phyloP scores from a whole-genome alignment of 805 yeast species.

The Candida tallmaniae region DNA sequence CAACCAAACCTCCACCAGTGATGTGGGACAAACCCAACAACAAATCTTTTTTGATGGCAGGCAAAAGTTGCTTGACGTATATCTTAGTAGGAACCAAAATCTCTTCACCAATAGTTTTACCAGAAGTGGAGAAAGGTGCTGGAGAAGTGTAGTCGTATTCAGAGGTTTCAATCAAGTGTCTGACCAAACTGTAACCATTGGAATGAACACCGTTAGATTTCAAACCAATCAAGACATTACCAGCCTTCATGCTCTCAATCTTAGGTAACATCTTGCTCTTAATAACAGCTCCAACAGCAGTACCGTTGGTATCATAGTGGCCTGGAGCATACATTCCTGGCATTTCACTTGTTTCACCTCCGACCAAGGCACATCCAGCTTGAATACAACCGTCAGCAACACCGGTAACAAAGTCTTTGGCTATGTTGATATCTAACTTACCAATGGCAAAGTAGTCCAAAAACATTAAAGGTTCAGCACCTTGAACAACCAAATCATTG shows the following conservation, averaged over 20 bases:
- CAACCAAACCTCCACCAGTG: conserved; percentile 97
- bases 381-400: conserved; percentile 94
- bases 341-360: conserved; percentile 99
- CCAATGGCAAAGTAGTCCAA: conserved; percentile 97
- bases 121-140: conserved; percentile 78
- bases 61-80: conserved; percentile 86
- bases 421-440: conserved; percentile 75
- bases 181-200: conserved; percentile 90
- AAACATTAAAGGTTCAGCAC: conserved; percentile 96
- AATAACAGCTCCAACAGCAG: conserved; percentile 94
- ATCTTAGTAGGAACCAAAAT: conserved; percentile 87
- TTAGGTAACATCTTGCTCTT: conserved; percentile 73
- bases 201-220: conserved; percentile 94
- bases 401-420: conserved; percentile 87
- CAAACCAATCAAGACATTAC: conserved; percentile 82
- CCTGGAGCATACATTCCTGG: conserved; percentile 97
- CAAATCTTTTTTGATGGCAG: conserved; percentile 61
- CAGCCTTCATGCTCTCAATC: conserved; percentile 59
- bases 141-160: conserved; percentile 64
- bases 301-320: conserved; percentile 97
- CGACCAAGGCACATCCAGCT: conserved; percentile 96
- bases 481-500: conserved; percentile 95
- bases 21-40: conserved; percentile 91
- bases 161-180: conserved; percentile 80
- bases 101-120: conserved; percentile 77